Conservation (phyloP, 31 red algal species). For the Endocladia muricata region DNA sequence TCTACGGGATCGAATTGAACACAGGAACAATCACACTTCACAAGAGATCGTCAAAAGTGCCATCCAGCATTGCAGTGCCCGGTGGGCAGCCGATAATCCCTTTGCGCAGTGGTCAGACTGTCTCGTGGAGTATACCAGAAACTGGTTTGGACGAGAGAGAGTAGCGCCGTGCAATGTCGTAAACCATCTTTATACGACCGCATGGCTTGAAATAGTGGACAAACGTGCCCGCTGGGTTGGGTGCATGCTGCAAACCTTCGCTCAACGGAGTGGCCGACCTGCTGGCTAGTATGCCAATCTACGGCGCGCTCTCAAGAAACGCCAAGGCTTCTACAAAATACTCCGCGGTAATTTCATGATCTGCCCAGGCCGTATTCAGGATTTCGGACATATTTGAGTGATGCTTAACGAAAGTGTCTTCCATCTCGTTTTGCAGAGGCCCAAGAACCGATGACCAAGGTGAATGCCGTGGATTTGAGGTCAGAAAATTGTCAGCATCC, state of each 20-base stretch:
- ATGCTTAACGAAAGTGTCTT: conserved; percentile 35
- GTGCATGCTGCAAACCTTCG: no score
- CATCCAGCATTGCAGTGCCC: conserved; percentile 14
- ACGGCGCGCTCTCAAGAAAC: conserved; percentile 42
- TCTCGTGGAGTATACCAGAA: conserved; percentile 48
- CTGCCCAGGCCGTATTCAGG: conserved; percentile 35
- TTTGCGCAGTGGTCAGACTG: conserved; percentile 44
- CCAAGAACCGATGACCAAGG: conserved; percentile 18
- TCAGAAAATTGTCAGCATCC: conserved; percentile 10
- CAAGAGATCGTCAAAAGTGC: conserved; percentile 2
- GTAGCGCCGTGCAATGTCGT: no score
- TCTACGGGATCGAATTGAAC: conserved; percentile 84
- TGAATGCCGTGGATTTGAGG: conserved; percentile 25
- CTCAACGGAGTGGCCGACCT: no score
- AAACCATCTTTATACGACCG: no score
- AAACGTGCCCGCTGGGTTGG: no score
- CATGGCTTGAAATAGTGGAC: no score
- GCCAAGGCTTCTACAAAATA: conserved; percentile 25
- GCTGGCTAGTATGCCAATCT: no score
- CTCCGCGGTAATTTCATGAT: conserved; percentile 41
- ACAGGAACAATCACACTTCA: conserved; percentile 40
- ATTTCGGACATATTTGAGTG: conserved; percentile 18
- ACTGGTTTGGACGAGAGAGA: no score
- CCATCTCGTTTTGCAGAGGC: conserved; percentile 7
- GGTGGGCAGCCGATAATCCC: conserved; percentile 41